Evolutionary conservation across 768 basidiomycete genomes (phyloP).

Genomic region (Mycena capillaripes): DNA sequence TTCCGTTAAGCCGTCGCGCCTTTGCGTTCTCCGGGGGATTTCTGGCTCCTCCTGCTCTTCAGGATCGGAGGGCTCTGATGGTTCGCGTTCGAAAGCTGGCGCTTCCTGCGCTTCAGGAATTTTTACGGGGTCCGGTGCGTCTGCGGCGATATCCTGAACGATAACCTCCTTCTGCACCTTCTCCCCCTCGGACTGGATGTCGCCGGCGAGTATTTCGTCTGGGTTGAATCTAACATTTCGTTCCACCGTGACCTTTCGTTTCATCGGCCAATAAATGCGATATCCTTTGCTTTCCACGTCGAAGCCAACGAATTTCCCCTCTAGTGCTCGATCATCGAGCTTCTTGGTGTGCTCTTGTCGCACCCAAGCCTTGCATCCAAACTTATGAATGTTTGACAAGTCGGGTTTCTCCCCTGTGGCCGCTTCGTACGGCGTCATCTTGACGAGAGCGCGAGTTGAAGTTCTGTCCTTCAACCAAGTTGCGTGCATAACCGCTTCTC

Average conservation of each 20-base stretch:
- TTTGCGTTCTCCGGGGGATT: neutral
- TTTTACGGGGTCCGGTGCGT: neutral
- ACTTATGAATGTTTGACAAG: neutral
- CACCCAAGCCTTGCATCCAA: neutral
- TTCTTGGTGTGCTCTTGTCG: neutral
- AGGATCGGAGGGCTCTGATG: neutral
- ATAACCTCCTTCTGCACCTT: no score
- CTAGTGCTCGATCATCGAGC: neutral
- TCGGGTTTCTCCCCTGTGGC: no score
- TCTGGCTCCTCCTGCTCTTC: neutral
- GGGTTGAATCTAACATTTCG: neutral
- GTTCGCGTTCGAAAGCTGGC: neutral
- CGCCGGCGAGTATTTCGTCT: neutral
- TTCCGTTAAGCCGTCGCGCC: neutral
- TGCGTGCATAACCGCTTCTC: no score
- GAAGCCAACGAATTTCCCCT: neutral
- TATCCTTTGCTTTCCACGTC: no score
- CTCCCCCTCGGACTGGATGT: neutral
- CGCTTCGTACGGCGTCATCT: no score
- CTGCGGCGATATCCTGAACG: neutral
- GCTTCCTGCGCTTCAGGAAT: neutral
- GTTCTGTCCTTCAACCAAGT: no score
- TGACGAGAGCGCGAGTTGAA: no score
- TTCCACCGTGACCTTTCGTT: neutral
- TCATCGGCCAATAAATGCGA: no score